Evolutionary conservation across 2,329 filamentous ascomycete genomes (phyloP).

Genomic region (Polytolypa hystricis): DNA sequence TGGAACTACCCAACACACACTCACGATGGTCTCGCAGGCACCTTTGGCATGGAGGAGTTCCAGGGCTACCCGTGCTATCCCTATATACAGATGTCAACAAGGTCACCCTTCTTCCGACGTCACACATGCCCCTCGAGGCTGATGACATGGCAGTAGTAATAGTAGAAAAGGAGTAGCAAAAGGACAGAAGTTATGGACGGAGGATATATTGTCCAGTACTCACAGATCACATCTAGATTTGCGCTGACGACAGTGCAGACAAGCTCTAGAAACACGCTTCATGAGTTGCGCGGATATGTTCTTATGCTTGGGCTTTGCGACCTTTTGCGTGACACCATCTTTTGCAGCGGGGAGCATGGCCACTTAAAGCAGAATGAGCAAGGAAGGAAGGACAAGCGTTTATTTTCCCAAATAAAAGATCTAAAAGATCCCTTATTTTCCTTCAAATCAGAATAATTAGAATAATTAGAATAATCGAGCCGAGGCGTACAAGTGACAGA

Average conservation of each 20-base stretch:
- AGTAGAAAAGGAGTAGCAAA: constrained; percentile 4
- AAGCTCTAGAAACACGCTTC: constrained; percentile 39
- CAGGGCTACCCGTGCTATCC: constrained; percentile 37
- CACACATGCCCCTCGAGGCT: not conserved
- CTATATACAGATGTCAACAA: constrained; percentile 15
- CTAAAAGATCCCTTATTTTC: no score
- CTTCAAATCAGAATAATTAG: no score
- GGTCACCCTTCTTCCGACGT: not conserved
- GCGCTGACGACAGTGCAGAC: constrained; percentile 38
- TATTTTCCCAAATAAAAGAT: no score
- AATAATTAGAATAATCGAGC: no score
- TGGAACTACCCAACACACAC: constrained; percentile 48
- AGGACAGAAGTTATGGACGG: no score
- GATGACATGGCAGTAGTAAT: not conserved
- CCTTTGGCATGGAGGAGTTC: constrained; percentile 45
- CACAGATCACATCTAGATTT: constrained; percentile 44
- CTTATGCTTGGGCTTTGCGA: constrained; percentile 14
- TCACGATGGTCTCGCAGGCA: constrained; percentile 48
- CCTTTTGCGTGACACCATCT: constrained; percentile 9
- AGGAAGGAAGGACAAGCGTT: no score
- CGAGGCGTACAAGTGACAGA: no score
- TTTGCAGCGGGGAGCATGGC: constrained; percentile 8
- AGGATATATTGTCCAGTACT: no score
- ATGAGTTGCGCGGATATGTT: constrained; percentile 23
- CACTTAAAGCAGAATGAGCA: constrained; percentile 1